Evolutionary conservation across 1,284 basidiomycete genomes (phyloP).

Genomic region (Thelephora terrestris): DNA sequence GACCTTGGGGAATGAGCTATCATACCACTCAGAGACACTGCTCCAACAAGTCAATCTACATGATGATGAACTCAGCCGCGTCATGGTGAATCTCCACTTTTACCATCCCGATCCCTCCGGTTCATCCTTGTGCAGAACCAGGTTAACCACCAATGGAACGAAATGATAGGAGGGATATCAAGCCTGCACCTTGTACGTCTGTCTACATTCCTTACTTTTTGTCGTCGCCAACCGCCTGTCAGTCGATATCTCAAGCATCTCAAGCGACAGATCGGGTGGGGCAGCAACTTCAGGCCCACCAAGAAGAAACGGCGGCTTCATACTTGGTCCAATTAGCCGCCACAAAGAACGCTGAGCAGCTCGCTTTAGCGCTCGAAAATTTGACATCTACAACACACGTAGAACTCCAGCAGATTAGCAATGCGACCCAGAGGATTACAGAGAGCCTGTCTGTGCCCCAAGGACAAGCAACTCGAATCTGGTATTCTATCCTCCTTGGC

Average conservation of each 20-base stretch:
- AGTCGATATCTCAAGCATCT: constrained; percentile 9
- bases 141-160: too few relatives aligned
- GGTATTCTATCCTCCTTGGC: neutral
- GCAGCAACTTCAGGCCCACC: constrained; percentile 16
- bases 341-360: constrained; percentile 22
- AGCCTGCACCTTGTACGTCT: too few relatives aligned
- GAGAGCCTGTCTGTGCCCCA: constrained; percentile 13
- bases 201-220: neutral
- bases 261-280: constrained; percentile 10
- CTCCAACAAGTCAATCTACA: too few relatives aligned
- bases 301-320: constrained; percentile 20
- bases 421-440: constrained; percentile 28
- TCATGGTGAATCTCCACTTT: too few relatives aligned
- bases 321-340: constrained; percentile 26
- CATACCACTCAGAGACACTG: too few relatives aligned
- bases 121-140: too few relatives aligned
- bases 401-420: constrained; percentile 38
- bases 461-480: neutral
- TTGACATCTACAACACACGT: constrained; percentile 28
- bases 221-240: neutral
- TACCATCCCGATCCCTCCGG: too few relatives aligned
- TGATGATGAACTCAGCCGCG: too few relatives aligned
- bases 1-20: too few relatives aligned
- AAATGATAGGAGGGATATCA: too few relatives aligned
- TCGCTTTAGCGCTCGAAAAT: constrained; percentile 26